Evolutionary conservation across 208 protist species (phyloP), one percentile per base, ranked within the genome.

Genomic region (Blastocrithidia nonstop): DNA sequence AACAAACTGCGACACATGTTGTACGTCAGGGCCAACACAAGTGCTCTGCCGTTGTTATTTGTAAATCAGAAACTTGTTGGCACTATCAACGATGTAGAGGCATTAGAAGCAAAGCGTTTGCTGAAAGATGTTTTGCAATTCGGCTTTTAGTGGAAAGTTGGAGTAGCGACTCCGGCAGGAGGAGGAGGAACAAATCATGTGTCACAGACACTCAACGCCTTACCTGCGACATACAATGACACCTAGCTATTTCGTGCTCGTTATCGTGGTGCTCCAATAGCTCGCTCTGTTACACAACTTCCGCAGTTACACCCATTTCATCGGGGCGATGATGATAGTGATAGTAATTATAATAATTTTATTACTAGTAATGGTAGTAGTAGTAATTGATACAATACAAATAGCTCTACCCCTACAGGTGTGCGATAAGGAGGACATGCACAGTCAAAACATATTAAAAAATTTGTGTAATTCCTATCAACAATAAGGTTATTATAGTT

Each of bases 91-190:
- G 67, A 81, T n/a, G 70, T 93, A 23, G 52, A 73, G 45, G 28
- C 47, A 47, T 57, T 81, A 22, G 83, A 93, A 58, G 45, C 70
- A 45, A 49, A 60, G 20, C 61, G 62, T 15, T 55, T 82, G 50
- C 55, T 93, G 49, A 93, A 93, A 50, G 83, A 93, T 40, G 58
- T 85, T 15, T 54, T 88, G 29, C 83, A 93, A 55, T 93, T 93
- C 58, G 83, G 83, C 5, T 93, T 93, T 45, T 49, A 88, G 59
- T 93, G 83, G 83, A 77, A 76, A 40, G 76, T 66, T 0, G 83
- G 71, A 0, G 45, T 37, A 6, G 44, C 38, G 6, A 29, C 53
- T 5, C 57, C 62, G 28, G n/a, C n/a, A n/a, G n/a, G n/a, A n/a
- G n/a, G n/a, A n/a, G n/a, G n/a, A n/a, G n/a, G n/a, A n/a, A n/a